A percentile compares a stretch with the other conserved stretches of the same genome.
Evolutionary conservation across 1,139 yeast genomes (phyloP).

Genomic region (Kurtzmaniella quercitrusa): DNA sequence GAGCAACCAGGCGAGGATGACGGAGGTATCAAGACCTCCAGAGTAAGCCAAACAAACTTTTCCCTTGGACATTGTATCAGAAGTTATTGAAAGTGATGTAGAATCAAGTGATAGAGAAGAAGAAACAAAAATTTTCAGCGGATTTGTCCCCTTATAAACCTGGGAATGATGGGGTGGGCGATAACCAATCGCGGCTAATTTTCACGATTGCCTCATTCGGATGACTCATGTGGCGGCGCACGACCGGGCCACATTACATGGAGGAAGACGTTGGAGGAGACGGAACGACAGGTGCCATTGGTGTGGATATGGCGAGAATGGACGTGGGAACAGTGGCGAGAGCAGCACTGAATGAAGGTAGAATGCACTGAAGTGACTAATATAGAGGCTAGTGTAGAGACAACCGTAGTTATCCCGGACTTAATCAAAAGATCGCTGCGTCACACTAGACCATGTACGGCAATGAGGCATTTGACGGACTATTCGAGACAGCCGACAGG

Average conservation of each 20-base stretch:
- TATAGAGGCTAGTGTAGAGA: too few species aligned
- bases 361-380: too few species aligned
- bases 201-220: constrained; percentile 31
- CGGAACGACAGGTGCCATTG: too few species aligned
- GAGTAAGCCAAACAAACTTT: constrained; percentile 99
- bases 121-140: constrained; percentile 3
- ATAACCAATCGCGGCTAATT: constrained; percentile 38
- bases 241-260: not conserved
- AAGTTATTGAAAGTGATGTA: constrained; percentile 6
- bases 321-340: too few species aligned
- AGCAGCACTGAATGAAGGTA: too few species aligned
- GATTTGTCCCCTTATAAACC: constrained; percentile 2
- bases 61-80: constrained; percentile 75
- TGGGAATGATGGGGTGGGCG: constrained; percentile 8
- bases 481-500: too few species aligned
- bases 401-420: too few species aligned
- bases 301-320: too few species aligned
- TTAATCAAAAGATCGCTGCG: too few species aligned
- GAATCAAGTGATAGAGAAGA: constrained; percentile 1
- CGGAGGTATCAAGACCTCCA: constrained; percentile 98
- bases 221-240: constrained; percentile 22
- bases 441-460: too few species aligned
- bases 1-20: constrained; percentile 94
- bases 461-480: too few species aligned
- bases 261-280: too few species aligned